Evolutionary conservation across 1,139 yeast genomes (phyloP).

Genomic region (Protomyces inouyei): DNA sequence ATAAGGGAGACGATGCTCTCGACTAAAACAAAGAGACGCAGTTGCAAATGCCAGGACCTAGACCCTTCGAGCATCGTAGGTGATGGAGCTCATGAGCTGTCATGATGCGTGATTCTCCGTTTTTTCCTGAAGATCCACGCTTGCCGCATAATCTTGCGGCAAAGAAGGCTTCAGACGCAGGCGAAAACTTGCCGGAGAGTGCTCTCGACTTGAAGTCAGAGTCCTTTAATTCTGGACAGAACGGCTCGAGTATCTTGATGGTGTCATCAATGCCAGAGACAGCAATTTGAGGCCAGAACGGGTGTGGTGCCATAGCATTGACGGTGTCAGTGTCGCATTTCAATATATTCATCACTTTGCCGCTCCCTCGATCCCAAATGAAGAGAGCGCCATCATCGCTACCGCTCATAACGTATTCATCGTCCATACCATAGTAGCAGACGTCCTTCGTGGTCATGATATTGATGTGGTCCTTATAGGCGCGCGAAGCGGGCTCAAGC

Average conservation of each 20-base stretch:
- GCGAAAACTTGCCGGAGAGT: no score
- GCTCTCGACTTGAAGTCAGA: no score
- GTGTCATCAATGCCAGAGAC: conserved; percentile 32
- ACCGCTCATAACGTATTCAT: conserved; percentile 33
- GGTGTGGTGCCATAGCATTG: conserved; percentile 32
- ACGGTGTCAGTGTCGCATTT: conserved; percentile 31
- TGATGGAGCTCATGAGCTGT: no score
- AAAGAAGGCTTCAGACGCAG: no score
- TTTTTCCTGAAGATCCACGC: no score
- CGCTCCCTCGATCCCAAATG: conserved; percentile 28
- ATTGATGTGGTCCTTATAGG: conserved; percentile 18
- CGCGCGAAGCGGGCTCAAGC: neutral
- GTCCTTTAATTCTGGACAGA: no score
- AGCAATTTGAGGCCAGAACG: conserved; percentile 32
- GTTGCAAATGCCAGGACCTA: no score
- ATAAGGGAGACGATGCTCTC: no score
- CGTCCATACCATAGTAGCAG: conserved; percentile 31
- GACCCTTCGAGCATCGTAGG: no score
- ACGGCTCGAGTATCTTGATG: conserved; percentile 24
- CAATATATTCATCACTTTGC: conserved; percentile 29
- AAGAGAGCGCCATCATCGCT: conserved; percentile 33
- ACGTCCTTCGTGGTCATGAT: conserved; percentile 31
- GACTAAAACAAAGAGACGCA: no score
- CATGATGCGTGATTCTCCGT: no score
- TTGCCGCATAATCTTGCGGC: no score